These are phyloP conservation scores for Parachaetomium inaequale DNA, from an alignment of 495 filamentous ascomycete genomes.

Conservation along the genomic window DNA sequence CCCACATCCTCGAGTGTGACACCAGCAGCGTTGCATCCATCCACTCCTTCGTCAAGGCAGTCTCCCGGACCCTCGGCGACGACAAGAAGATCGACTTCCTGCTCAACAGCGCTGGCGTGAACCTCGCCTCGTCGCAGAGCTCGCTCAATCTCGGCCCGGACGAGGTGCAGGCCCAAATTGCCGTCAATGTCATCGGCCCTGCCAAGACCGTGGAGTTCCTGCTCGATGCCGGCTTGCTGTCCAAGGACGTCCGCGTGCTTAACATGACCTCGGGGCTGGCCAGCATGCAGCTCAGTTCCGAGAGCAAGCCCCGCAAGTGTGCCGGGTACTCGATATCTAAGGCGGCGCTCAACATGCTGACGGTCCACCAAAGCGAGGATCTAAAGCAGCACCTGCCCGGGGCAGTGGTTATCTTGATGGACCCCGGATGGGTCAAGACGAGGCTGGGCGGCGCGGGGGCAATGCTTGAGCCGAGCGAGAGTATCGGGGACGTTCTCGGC, in stretches of 20 bases:
- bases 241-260: constrained; percentile 30
- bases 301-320: constrained; percentile 21
- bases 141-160: constrained; percentile 36
- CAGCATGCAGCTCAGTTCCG: constrained; percentile 18
- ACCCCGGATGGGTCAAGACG: constrained; percentile 63
- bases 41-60: constrained; percentile 31
- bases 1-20: constrained; percentile 48
- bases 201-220: constrained; percentile 37
- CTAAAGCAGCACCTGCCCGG: constrained; percentile 35
- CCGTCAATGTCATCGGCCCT: constrained; percentile 42
- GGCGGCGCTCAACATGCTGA: constrained; percentile 44
- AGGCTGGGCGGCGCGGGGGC: constrained; percentile 57
- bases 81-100: constrained; percentile 42
- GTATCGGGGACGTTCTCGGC: constrained; percentile 37
- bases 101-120: constrained; percentile 45
- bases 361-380: constrained; percentile 39
- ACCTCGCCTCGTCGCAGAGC: constrained; percentile 32
- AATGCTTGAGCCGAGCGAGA: constrained; percentile 43
- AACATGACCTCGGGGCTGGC: constrained; percentile 43
- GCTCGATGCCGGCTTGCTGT: constrained; percentile 26
- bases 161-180: constrained; percentile 30
- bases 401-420: constrained; percentile 49
- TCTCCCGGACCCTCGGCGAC: constrained; percentile 22
- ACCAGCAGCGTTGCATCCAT: constrained; percentile 34
- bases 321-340: constrained; percentile 42